Evolutionary conservation across 352 stramenopile genomes (phyloP).

Genomic region (Globisporangium acanthophoron): DNA sequence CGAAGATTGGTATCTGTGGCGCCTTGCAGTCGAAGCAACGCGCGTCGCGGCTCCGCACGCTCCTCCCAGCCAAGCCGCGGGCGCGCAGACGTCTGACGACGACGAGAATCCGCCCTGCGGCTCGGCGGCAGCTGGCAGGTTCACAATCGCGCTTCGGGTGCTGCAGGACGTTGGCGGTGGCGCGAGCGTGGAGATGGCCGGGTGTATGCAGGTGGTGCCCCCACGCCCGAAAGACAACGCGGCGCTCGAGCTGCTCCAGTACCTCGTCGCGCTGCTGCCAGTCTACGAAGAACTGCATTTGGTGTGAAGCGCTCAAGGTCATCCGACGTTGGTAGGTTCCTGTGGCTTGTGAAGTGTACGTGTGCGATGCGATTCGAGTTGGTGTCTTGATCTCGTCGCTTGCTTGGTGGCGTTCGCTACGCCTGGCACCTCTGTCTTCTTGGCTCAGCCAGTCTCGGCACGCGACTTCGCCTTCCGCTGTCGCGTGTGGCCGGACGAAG

Average conservation of each 20-base stretch:
- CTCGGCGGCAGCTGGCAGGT: background rate
- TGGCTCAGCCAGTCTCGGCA: conserved; percentile 43
- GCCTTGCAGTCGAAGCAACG: background rate
- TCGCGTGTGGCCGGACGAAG: conserved; percentile 1
- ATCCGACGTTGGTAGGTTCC: background rate
- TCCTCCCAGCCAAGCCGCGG: background rate
- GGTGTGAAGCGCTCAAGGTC: background rate
- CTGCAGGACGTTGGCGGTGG: no score
- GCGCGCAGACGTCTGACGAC: background rate
- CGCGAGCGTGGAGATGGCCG: background rate
- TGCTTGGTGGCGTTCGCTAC: background rate
- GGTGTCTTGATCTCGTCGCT: background rate
- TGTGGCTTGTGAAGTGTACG: background rate
- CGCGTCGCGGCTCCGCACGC: background rate
- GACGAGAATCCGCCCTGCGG: background rate
- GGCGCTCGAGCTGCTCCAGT: background rate
- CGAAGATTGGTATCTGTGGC: background rate
- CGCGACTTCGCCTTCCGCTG: conserved; percentile 34
- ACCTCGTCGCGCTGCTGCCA: background rate
- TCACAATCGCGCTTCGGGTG: background rate
- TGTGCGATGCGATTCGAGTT: background rate
- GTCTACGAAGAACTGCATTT: background rate
- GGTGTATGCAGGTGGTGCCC: background rate
- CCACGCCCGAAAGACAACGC: background rate
- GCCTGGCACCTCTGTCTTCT: background rate